Base-by-base conservation (phyloP, 176 grass and related monocot genomes). In the Avena insularis region DNA sequence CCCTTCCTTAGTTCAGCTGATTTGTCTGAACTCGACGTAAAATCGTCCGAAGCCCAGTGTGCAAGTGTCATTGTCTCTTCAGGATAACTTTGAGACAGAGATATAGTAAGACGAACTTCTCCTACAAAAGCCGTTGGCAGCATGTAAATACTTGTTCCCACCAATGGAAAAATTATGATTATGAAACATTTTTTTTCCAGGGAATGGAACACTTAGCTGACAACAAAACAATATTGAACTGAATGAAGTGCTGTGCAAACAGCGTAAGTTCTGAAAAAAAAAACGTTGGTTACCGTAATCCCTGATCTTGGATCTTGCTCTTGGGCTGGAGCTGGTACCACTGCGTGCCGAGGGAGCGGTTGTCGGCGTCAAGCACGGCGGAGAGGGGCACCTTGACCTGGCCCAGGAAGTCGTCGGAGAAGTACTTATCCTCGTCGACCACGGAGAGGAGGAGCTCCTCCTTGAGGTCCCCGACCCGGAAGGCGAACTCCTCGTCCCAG, bases 401-500 rank as follows among this genome's bases (percentile, higher is more conserved):
- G 3, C 97, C 94, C 17, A 99, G 64, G 72, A 93, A 87, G 89
- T 99, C 97, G 83, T 96, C 97, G 25, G 90, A 31, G 71, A 99
- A 99, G 83, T 94, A 96, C 31, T 85, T 90, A 79, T 99, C 97
- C 86, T 99, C 94, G 75, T 96, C 89, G 51, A 96, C 81, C 35
- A 99, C 86, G 81, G 33, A 57, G 43, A 99, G 46, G 63, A 27
- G 64, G 77, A 99, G 94, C 80, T 96, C 89, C 19, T 96, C 90
- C 59, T 81, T 81, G 79, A 99, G 92, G 81, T 96, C 90, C 8
- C 89, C 92, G 16, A 99, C 94, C 1, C 87, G 92, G 82, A 99
- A 94, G 65, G 87, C 89, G 49, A 94, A 96, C 89, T 96, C 94
- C 57, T 99, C 92, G 77, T 96, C 92, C 97, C 97, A 99, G 46